Evolutionary conservation across 2,329 filamentous ascomycete genomes (phyloP).

Genomic region (Westerdykella aurantiaca): DNA sequence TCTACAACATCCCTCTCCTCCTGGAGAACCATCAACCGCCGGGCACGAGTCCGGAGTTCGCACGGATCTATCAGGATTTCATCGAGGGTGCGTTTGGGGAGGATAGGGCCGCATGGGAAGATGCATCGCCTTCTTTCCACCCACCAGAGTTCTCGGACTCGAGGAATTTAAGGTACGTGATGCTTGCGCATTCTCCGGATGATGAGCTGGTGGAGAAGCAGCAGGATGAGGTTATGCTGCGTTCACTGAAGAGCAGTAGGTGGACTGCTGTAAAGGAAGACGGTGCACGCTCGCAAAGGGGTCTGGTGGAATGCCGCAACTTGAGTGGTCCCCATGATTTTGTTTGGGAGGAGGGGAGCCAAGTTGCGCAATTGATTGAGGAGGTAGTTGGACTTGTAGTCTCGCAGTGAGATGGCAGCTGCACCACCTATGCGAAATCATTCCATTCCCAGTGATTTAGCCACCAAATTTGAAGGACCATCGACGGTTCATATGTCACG

Average conservation of each 20-base stretch:
- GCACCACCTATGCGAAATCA: no score
- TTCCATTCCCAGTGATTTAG: no score
- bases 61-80: conserved; percentile 54
- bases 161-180: conserved; percentile 19
- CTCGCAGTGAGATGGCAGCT: no score
- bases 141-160: conserved; percentile 5
- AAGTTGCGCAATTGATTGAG: conserved; percentile 45
- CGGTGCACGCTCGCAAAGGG: conserved; percentile 7
- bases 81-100: conserved; percentile 56
- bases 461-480: no score
- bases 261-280: conserved; percentile 26
- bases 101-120: conserved; percentile 47
- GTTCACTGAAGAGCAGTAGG: conserved; percentile 42
- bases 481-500: no score
- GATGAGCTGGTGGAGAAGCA: conserved; percentile 49
- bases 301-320: conserved; percentile 38
- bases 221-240: conserved; percentile 55
- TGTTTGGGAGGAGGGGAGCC: conserved; percentile 56
- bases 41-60: conserved; percentile 14
- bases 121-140: conserved; percentile 42
- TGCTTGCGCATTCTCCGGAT: conserved; percentile 43
- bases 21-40: conserved; percentile 40
- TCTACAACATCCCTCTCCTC: conserved; percentile 59
- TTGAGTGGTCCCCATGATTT: conserved; percentile 57
- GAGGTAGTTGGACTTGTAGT: conserved; percentile 20